Evolutionary conservation across 176 grass and related monocot species (phyloP).

Genomic region (Puya raimondii): DNA sequence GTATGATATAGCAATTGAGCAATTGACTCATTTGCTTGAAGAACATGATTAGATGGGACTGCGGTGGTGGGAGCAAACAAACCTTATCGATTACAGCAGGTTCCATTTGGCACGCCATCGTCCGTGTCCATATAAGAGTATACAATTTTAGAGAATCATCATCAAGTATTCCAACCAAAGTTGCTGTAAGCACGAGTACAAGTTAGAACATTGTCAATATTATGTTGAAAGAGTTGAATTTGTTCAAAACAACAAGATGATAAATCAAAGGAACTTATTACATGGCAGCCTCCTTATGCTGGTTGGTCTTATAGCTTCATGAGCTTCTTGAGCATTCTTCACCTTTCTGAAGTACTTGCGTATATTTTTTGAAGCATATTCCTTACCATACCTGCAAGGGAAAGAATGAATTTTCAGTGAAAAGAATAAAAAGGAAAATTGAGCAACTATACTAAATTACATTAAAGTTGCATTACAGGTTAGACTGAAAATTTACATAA

Average conservation of each 20-base stretch:
- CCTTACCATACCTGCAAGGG: conserved; percentile 59
- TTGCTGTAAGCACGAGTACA: conserved; percentile 36
- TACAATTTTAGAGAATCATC: conserved; percentile 87
- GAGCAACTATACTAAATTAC: no score
- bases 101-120: conserved; percentile 95
- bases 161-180: conserved; percentile 68
- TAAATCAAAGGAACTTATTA: conserved; percentile 35
- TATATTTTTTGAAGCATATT: conserved; percentile 50
- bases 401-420: conserved; percentile 1
- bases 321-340: conserved; percentile 99
- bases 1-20: not conserved
- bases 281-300: conserved; percentile 92
- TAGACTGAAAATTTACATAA: no score
- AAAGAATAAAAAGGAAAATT: not conserved
- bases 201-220: not conserved
- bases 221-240: not conserved
- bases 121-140: conserved; percentile 81
- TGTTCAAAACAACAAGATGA: not conserved
- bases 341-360: conserved; percentile 82
- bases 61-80: conserved; percentile 4
- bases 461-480: no score
- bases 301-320: conserved; percentile 97
- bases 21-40: not conserved
- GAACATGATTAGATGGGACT: no score
- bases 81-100: conserved; percentile 66